These are phyloP conservation scores for Botrytis fabae DNA, from an alignment of 2,329 filamentous ascomycete species.

Conservation along the genomic window DNA sequence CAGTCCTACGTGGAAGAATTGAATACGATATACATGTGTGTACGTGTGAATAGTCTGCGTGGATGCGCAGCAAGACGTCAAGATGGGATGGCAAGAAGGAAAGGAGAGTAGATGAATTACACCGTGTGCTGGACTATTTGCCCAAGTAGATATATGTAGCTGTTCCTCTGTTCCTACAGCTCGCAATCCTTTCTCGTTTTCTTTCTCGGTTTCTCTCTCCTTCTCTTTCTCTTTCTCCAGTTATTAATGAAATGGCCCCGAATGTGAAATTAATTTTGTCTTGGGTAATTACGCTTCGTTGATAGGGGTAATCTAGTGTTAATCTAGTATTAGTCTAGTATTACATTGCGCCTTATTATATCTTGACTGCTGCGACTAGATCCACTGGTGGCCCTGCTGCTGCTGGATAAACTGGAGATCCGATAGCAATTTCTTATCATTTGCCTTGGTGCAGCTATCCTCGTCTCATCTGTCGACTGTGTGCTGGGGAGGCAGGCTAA, in stretches of 20 bases:
- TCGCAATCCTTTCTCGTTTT: background rate
- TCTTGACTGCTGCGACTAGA: background rate
- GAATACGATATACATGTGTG: background rate
- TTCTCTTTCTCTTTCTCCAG: background rate
- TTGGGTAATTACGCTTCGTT: slow-evolving; percentile 3
- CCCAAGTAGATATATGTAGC: background rate
- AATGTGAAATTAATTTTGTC: slow-evolving; percentile 3
- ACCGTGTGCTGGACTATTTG: background rate
- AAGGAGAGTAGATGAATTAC: background rate
- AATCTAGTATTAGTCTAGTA: no score
- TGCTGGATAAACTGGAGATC: background rate
- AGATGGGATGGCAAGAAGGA: background rate
- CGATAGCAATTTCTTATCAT: background rate
- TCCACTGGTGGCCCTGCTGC: background rate
- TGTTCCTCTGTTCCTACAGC: background rate
- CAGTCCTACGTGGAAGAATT: background rate
- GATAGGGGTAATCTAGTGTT: background rate
- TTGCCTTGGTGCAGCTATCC: background rate
- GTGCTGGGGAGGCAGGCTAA: background rate
- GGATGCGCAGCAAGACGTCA: background rate
- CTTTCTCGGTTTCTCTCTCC: background rate
- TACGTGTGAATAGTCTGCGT: background rate
- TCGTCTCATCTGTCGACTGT: background rate
- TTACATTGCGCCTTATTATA: background rate
- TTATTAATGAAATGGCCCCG: background rate